These are phyloP conservation scores for Periconia sp. DNA, from an alignment of 2,329 filamentous ascomycete species.

Conservation along the genomic window DNA sequence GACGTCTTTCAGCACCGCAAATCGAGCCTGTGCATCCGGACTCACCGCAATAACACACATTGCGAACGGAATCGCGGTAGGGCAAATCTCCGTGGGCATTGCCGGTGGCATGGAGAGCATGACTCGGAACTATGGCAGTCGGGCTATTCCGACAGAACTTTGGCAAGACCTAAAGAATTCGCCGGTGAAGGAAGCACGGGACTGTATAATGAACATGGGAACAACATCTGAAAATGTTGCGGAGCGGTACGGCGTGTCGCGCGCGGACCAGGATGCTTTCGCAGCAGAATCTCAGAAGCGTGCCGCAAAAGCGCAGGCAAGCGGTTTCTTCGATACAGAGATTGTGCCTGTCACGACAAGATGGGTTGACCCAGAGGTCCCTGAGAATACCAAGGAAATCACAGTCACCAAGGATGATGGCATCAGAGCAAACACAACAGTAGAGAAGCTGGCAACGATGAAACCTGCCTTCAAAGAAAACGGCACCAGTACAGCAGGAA, in stretches of 20 bases:
- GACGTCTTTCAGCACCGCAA: slow-evolving; percentile 83
- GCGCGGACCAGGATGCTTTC: slow-evolving; percentile 83
- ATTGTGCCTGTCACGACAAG: slow-evolving; percentile 80
- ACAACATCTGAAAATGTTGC: slow-evolving; percentile 90
- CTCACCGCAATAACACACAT: slow-evolving; percentile 78
- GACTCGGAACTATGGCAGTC: slow-evolving; percentile 85
- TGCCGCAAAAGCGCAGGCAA: slow-evolving; percentile 71
- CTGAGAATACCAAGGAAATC: slow-evolving; percentile 60
- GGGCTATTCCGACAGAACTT: slow-evolving; percentile 81
- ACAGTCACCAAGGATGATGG: slow-evolving; percentile 83
- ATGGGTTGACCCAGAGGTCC: slow-evolving; percentile 66
- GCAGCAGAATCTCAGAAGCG: slow-evolving; percentile 76
- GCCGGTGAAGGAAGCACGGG: slow-evolving; percentile 70
- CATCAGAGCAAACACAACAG: slow-evolving; percentile 70
- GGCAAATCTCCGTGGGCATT: slow-evolving; percentile 75
- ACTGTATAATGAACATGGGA: slow-evolving; percentile 96
- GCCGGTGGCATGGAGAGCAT: slow-evolving; percentile 96
- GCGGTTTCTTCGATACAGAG: slow-evolving; percentile 76
- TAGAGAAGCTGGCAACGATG: slow-evolving; percentile 76
- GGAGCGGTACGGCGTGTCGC: slow-evolving; percentile 71
- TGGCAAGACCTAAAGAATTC: slow-evolving; percentile 76
- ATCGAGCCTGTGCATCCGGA: slow-evolving; percentile 82
- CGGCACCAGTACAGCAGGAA: slow-evolving; percentile 83
- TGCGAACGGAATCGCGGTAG: slow-evolving; percentile 76
- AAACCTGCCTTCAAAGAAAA: slow-evolving; percentile 83